Evolutionary conservation across 371 early-diverging fungal species (phyloP), one percentile per base, ranked within the genome.

Genomic region (Apophysomyces ossiformis): DNA sequence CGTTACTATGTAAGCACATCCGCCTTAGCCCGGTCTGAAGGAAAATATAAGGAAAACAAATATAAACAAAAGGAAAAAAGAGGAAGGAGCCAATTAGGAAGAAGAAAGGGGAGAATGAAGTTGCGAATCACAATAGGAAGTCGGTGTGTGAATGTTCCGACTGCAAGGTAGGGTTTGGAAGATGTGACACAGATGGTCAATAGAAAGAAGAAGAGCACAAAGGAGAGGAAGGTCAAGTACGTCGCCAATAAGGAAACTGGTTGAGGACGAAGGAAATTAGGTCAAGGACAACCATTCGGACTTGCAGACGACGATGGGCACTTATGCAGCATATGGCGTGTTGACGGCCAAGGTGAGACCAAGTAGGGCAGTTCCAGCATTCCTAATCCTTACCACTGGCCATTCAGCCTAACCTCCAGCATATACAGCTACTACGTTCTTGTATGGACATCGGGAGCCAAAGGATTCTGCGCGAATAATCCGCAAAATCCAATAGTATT

Each of bases 371-470:
- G 36, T 38, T 37, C 7, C 4, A 37, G 21, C 57, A 64, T 2
- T 7, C 12, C 26, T 21, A 37, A 3, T 57, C 57, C 7, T 45
- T 39, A 8, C 4, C 58, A 6, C 66, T 59, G 1, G 60, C 60
- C 0, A 65, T 26, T 60, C 66, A 65, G 26, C 60, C 57, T n/a
- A 66, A 15, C 7, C 67, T 60, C 57, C 67, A 66, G 2, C 67
- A 58, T 6, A 65, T 50, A 8, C 63, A 38, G 13, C 59, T n/a
- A 26, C 58, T 59, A 4, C 59, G 58, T 36, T 58, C 64, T 36
- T 36, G n/a, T 37, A 36, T 35, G 12, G 59, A 58, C 37, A 61
- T 41, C 1, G 68, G 46, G 15, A 58, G 37, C 35, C 44, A 41
- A n/a, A 64, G 36, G 44, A 68, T 39, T 5, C 32, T 26, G 32